phyloP scores from a whole-genome alignment of 2,329 filamentous ascomycete genomes.

The Byssothecium circinans region DNA sequence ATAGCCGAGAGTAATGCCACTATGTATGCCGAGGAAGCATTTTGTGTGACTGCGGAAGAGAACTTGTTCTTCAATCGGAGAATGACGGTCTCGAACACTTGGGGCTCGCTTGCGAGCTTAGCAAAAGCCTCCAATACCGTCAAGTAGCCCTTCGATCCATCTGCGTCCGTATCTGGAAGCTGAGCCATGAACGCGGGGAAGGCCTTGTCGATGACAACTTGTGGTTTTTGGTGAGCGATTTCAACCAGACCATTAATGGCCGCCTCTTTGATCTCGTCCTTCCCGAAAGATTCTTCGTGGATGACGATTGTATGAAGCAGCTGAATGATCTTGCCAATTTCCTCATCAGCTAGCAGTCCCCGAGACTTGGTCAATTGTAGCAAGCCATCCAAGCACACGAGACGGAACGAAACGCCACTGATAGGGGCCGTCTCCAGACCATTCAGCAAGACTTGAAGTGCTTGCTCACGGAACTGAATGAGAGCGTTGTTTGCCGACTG shows the following conservation, averaged over 20 bases:
- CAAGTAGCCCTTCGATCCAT: slow-evolving; percentile 52
- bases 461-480: slow-evolving; percentile 44
- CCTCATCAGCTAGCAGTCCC: slow-evolving; percentile 45
- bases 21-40: slow-evolving; percentile 57
- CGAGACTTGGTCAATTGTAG: slow-evolving; percentile 47
- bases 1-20: slow-evolving; percentile 62
- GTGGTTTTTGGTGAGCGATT: slow-evolving; percentile 64
- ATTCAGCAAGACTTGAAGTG: slow-evolving; percentile 46
- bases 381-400: slow-evolving; percentile 50
- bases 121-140: slow-evolving; percentile 64
- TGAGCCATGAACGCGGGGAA: slow-evolving; percentile 68
- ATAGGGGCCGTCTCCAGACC: slow-evolving; percentile 49
- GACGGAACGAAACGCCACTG: slow-evolving; percentile 54
- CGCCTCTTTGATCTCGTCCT: slow-evolving; percentile 60
- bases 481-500: slow-evolving; percentile 41
- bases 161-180: slow-evolving; percentile 60
- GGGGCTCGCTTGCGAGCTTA: slow-evolving; percentile 63
- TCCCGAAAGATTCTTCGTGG: slow-evolving; percentile 58
- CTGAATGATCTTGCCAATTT: slow-evolving; percentile 56
- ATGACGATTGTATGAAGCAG: slow-evolving; percentile 64
- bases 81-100: slow-evolving; percentile 65
- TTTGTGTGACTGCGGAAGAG: slow-evolving; percentile 57
- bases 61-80: slow-evolving; percentile 66
- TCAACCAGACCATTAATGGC: slow-evolving; percentile 62
- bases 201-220: slow-evolving; percentile 64